A percentile compares a stretch with the other conserved stretches of the same genome.
These are phyloP conservation scores for Curvularia spicifera DNA, from an alignment of 2,329 filamentous ascomycete genomes.

Conservation along the genomic window DNA sequence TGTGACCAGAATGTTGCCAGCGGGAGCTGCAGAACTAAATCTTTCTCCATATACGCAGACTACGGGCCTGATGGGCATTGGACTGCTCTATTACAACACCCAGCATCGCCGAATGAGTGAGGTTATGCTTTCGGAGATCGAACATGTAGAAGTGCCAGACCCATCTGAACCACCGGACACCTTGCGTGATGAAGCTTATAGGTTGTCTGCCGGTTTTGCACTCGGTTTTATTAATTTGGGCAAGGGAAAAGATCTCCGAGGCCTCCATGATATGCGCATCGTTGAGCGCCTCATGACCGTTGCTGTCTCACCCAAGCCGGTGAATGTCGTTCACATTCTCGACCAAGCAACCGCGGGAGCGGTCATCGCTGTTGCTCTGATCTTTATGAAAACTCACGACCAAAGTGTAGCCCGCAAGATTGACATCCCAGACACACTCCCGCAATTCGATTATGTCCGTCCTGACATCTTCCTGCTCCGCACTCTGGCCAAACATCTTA, in stretches of 20 bases:
- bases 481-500: slow-evolving; percentile 86
- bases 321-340: slow-evolving; percentile 88
- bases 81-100: slow-evolving; percentile 89
- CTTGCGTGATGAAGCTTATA: slow-evolving; percentile 92
- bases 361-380: slow-evolving; percentile 84
- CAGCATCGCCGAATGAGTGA: slow-evolving; percentile 99
- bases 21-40: slow-evolving; percentile 91
- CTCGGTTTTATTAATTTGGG: slow-evolving; percentile 94
- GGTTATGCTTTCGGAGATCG: slow-evolving; percentile 97
- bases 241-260: slow-evolving; percentile 85
- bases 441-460: slow-evolving; percentile 94
- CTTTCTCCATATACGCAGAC: slow-evolving; percentile 92
- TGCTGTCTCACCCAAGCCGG: slow-evolving; percentile 86
- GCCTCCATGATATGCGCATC: slow-evolving; percentile 90
- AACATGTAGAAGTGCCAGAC: slow-evolving; percentile 84
- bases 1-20: slow-evolving; percentile 90
- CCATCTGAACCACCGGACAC: slow-evolving; percentile 71
- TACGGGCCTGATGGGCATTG: slow-evolving; percentile 96
- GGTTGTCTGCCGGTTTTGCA: slow-evolving; percentile 90
- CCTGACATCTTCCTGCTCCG: slow-evolving; percentile 91
- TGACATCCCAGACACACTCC: slow-evolving; percentile 85
- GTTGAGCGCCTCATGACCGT: slow-evolving; percentile 86
- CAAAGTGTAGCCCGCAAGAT: slow-evolving; percentile 86
- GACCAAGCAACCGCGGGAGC: slow-evolving; percentile 94
- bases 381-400: slow-evolving; percentile 98